Conservation (phyloP, 306 rosid genomes). For the Quercus cerris region DNA sequence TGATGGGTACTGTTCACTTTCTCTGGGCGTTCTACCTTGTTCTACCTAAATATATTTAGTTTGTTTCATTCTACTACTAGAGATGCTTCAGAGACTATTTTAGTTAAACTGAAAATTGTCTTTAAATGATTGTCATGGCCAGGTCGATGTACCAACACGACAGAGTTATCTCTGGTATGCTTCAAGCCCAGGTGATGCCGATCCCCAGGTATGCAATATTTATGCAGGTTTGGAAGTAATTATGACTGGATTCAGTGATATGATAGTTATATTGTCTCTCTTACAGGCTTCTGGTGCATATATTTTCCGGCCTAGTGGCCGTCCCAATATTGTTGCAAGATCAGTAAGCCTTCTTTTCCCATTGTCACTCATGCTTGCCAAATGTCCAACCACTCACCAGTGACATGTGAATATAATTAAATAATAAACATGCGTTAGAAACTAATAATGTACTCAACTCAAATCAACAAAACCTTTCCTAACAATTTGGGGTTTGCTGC, state of each 20-base stretch:
- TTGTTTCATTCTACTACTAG: constrained; percentile 15
- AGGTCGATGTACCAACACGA: constrained; percentile 85
- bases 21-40: background rate
- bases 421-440: background rate
- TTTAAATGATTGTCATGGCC: constrained; percentile 19
- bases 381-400: background rate
- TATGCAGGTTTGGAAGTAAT: background rate
- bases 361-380: background rate
- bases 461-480: background rate
- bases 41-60: background rate
- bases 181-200: constrained; percentile 26
- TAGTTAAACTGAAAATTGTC: constrained; percentile 13
- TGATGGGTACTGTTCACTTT: background rate
- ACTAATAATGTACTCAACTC: background rate
- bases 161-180: constrained; percentile 85
- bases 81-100: constrained; percentile 4
- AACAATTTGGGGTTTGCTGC: background rate
- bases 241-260: background rate
- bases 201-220: constrained; percentile 42
- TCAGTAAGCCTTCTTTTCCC: constrained; percentile 47
- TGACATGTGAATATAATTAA: background rate
- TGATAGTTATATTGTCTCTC: constrained; percentile 9
- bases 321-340: constrained; percentile 71
- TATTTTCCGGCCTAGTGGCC: constrained; percentile 75
- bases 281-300: constrained; percentile 77